phyloP scores from a whole-genome alignment of 345 rosid species.

The Moringa oleifera region DNA sequence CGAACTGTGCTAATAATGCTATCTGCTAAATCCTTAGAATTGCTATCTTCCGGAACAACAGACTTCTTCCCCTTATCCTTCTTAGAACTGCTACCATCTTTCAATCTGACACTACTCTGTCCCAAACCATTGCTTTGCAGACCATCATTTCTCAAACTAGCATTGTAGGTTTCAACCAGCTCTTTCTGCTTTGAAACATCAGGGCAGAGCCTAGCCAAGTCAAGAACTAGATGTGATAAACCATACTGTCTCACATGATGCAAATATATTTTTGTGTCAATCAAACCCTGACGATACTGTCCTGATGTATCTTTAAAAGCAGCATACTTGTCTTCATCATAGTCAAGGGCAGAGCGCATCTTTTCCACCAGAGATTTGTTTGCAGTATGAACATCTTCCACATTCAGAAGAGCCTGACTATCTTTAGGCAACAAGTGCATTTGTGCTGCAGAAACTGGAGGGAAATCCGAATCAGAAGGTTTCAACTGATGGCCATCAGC shows the following conservation, averaged over 20 bases:
- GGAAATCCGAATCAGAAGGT: constrained; percentile 54
- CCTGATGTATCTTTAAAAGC: constrained; percentile 70
- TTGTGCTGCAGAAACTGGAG: constrained; percentile 63
- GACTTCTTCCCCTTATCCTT: constrained; percentile 45
- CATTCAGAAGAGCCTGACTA: constrained; percentile 25
- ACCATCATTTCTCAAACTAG: constrained; percentile 30
- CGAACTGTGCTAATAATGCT: constrained; percentile 46
- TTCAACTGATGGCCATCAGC: constrained; percentile 29
- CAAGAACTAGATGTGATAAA: constrained; percentile 66
- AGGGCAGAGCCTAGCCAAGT: constrained; percentile 84
- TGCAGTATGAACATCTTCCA: constrained; percentile 61
- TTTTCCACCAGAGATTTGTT: constrained; percentile 83
- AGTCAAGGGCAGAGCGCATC: constrained; percentile 57
- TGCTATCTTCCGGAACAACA: constrained; percentile 29
- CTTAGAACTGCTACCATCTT: constrained; percentile 23
- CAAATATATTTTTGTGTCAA: constrained; percentile 57
- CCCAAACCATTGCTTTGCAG: constrained; percentile 28
- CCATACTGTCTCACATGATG: constrained; percentile 61
- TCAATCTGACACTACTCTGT: constrained; percentile 12
- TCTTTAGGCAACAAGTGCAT: constrained; percentile 30
- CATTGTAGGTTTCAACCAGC: constrained; percentile 59
- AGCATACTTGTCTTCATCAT: constrained; percentile 62
- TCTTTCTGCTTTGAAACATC: constrained; percentile 81
- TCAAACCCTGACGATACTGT: constrained; percentile 75
- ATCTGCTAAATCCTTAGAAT: constrained; percentile 53